Base-by-base conservation (phyloP, 768 basidiomycete species). In the Fomitopsis pulvina region DNA sequence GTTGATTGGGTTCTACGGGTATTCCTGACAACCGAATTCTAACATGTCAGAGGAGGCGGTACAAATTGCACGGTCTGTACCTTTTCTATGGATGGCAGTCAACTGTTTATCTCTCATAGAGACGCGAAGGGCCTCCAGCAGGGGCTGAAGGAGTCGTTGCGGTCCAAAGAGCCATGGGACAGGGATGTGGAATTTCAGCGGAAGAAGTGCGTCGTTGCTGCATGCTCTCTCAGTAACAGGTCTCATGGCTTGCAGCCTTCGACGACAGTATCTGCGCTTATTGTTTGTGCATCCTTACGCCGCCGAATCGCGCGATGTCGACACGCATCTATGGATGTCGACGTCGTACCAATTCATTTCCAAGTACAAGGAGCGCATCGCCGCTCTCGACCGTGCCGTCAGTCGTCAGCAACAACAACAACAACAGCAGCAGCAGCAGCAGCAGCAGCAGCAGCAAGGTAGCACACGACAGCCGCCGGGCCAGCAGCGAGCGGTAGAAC, bases 321-420 rank as follows among this genome's bases (percentile, higher is more conserved):
- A 92, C 62, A 87, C 78, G 26, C 83, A 87, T 55, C 76, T 95
- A 8, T 95, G 92, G 92, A 89, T 92, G 81, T 86, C 91, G 62
- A 94, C 92, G 0, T 87, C 89, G 30, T 88, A 95, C 67, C 75
- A 79, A 32, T 80, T 92, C 68, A 95, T 95, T 55, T 71, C 85
- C 14, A 73, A 77, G 21, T 94, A 91, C 74, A 92, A 93, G 65
- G 77, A 85, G 54, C 80, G 75, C 41, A 79, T 94, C 59, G 67
- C 80, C 37, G 65, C 71, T 0, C 75, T 91, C 47, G 89, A 92
- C 68, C 79, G 74, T 34, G 66, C 69, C 14, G 65, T 77, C 30
- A 75, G 76, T 30, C 32, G 44, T 10, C 46, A 56, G 10, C 55
- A 66, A 57, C 71, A 66, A 29, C 65, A 65, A 54, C 70, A 57